Base-by-base conservation (phyloP, 2,329 filamentous ascomycete genomes). In the Juglanconis juglandina region DNA sequence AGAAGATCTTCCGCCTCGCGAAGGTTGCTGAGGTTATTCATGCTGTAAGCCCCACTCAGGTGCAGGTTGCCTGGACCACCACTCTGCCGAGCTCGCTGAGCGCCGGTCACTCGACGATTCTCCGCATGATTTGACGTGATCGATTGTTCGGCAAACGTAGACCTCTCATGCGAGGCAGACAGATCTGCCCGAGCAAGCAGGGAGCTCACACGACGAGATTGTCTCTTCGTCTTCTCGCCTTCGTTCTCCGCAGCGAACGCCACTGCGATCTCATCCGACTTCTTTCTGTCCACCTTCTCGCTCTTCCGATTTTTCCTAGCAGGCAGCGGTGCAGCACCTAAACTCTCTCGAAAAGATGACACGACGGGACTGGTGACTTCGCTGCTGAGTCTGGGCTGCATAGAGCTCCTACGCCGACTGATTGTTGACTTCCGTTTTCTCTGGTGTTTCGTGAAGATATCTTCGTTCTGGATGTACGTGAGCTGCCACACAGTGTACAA, bases 401-500 rank as follows among this genome's bases (percentile, higher is more conserved):
- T 81, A 61, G 87, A 83, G 73, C 86, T 82, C 68, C 88, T 74
- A 65, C 88, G 76, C 50, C 86, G 75, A 65, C 78, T 75, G 30
- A 76, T 69, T 55, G 80, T 77, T 65, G 77, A 68, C 69, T 80
- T 76, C 62, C 78, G 71, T 61, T 78, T 75, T 66, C 79, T 77
- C 41, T 75, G 73, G 17, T 79, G 68, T 71, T 82, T 68, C 64
- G 80, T 70, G 66, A 83, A 79, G 17, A 78, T 77, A 61, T 86
- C 83, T 64, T 89, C 86, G 63, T 88, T 87, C 35, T 88, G 83
- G 56, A 92, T 79, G 71, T 96, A 96, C 49, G 86, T 83, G 56
- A 93, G 83, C 61, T 87, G 88, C 94, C 94, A 98, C 50, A 98
- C 80, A 3, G 88, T 95, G 70, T 96, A 92, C 67, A 87, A 83